Base-by-base conservation (phyloP, 2,329 filamentous ascomycete species). In the Drechslerella stenobrocha region DNA sequence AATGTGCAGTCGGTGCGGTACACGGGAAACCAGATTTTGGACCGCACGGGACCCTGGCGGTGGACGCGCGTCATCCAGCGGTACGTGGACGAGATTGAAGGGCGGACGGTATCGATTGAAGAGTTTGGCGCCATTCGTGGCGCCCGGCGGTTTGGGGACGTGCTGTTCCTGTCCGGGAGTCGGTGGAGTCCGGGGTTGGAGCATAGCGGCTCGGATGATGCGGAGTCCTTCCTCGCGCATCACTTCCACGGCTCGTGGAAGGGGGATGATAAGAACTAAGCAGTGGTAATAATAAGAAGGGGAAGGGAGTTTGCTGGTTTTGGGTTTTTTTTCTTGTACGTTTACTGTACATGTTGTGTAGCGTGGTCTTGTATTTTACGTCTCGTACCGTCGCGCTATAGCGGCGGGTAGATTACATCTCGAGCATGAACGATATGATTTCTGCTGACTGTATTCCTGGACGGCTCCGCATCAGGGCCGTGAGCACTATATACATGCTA, bases 111-210 rank as follows among this genome's bases (percentile, higher is more conserved):
- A 2, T 11, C 5, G 2, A 13, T 37, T 37, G 35, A 44, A 20
- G 59, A 64, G 22, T 66, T 42, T 23, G 20, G 53, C 8, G 53
- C 42, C 2, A 58, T 66, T 13, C 40, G 24, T 4, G 53, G 52
- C 2, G 61, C 53, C 3, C 59, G 44, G 34, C 45, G 26, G 35
- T 59, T 66, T 40, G 61, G 61, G 9, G 61, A 66, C 45, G 61
- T 66, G n/a, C 23, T 66, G 26, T 55, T 66, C 40, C 45, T 66
- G 48, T 42, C 61, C 2, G 61, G 58, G 11, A 53, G 52, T 24
- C 52, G 45, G 50, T 44, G 30, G 61, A 66, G 53, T 51, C 61
- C 61, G n/a, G 61, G 53, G 0, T 40, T 66, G 22, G 37, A 34
- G 47, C 61, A 66, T 37, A 66, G 61, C 15, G 61, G 61, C 4